These are phyloP conservation scores for Aspergillus pseudonomiae DNA, from an alignment of 2,329 filamentous ascomycete species.

Conservation along the genomic window DNA sequence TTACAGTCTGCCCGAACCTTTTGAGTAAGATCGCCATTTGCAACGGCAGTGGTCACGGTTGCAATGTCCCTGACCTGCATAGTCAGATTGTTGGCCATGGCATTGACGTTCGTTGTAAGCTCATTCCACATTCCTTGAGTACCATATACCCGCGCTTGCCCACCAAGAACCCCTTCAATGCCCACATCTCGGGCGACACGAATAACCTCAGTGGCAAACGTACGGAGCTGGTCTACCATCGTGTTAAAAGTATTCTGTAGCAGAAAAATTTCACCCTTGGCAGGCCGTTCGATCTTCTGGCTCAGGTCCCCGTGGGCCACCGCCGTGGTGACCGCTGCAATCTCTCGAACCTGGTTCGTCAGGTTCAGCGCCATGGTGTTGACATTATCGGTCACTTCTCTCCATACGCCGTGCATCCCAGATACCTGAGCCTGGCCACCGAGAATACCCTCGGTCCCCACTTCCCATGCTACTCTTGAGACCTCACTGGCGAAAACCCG, in stretches of 20 bases:
- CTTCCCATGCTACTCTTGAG: conserved; percentile 66
- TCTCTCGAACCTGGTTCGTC: conserved; percentile 75
- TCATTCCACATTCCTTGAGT: conserved; percentile 97
- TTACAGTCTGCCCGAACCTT: conserved; percentile 4
- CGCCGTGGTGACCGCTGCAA: conserved; percentile 90
- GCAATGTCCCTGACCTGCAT: conserved; percentile 97
- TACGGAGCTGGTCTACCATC: conserved; percentile 94
- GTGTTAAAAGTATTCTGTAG: conserved; percentile 97
- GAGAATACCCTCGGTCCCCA: conserved; percentile 65
- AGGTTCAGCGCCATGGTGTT: conserved; percentile 69
- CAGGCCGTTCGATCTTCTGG: conserved; percentile 92
- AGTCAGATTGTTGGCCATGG: conserved; percentile 84
- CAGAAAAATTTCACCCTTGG: conserved; percentile 90
- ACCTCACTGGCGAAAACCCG: conserved; percentile 68
- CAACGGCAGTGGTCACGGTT: conserved; percentile 94
- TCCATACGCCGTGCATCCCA: conserved; percentile 69
- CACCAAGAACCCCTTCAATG: conserved; percentile 97
- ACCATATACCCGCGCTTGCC: conserved; percentile 93
- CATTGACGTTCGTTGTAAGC: conserved; percentile 95
- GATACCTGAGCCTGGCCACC: conserved; percentile 66
- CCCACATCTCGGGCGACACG: conserved; percentile 94
- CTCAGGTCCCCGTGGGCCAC: conserved; percentile 96
- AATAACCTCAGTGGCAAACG: conserved; percentile 91
- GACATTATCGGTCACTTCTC: conserved; percentile 68
- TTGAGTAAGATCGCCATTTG: conserved; percentile 84